Base-by-base conservation (phyloP, 495 filamentous ascomycete genomes). In the Aspergillus sclerotiicarbonarius region DNA sequence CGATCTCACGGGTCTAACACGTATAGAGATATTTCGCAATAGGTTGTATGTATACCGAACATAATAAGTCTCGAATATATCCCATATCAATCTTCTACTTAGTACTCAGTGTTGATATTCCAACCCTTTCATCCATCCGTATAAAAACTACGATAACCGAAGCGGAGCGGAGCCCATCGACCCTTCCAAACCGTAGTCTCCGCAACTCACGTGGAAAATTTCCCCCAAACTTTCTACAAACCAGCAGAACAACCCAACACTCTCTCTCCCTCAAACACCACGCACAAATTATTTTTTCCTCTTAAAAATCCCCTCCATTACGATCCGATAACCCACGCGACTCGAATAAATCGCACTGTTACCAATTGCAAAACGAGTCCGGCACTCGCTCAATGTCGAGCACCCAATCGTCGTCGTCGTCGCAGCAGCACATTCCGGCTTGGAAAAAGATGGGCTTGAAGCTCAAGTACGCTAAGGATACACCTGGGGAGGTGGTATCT, bases 371-470 rank as follows among this genome's bases (percentile, higher is more conserved):
- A 9, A 50, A n/a, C 19, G 2, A 10, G 31, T 25, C 25, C 30
- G 8, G 30, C 5, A 13, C 21, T 12, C 25, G 30, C 41, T 18
- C 53, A 62, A 71, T 73, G 68, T 47, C 60, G 32, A 46, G 60
- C 35, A 54, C 56, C 29, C 32, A 64, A 30, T 62, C 51, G 31
- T 53, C 62, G 57, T 58, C 64, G 59, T 55, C 66, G 31, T 69
- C 74, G n/a, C n/a, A n/a, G n/a, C 25, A 25, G 64, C 80, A 79
- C 66, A 77, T 89, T 47, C 88, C 88, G 18, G 86, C 88, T 53
- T 90, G 87, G 87, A 90, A 90, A 72, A 82, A 87, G 76, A 73
- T 91, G 67, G 89, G 86, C 49, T 76, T 90, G 67, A 88, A 90
- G 79, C 80, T 88, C 71, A 91, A 90, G 66, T 81, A 79, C 60